Evolutionary conservation across 164 flowering plant species (phyloP), one percentile per base, ranked within the genome.

Genomic region (Piper betle): DNA sequence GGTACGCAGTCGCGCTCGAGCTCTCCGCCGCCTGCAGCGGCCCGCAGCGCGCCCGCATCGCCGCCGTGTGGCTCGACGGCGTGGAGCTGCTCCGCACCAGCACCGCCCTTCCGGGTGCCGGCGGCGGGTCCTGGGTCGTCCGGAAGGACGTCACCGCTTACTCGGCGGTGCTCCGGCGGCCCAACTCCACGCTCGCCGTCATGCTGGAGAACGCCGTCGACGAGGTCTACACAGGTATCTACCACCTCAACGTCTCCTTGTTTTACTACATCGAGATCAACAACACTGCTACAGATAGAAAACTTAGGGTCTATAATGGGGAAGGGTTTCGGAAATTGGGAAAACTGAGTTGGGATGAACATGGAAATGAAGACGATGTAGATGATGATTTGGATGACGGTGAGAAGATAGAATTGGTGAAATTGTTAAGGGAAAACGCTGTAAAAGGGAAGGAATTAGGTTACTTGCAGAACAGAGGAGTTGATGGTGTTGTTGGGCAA

Each of bases 121-220:
- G 64, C 12, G 98, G 98, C 3, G 63, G 83, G 57, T 81, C 69
- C 80, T 88, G 98, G 98, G 78, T 56, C 0, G 81, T 88, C 57
- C 76, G 79, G 17, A 91, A 91, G 75, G 97, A 91, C 55, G 71
- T 91, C 46, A 84, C 88, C 20, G 77, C 79, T 77, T 88, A 86
- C 74, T 63, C 82, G 53, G 82, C 88, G 3, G 75, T 88, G 38
- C 68, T 91, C 37, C 15, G 17, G 0, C 68, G 62, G n/a, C 58
- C 77, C 5, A 65, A 79, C 52, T 63, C 82, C 61, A 70, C 78
- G 13, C 70, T 88, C 57, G 64, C 87, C 0, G 73, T 92, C 68
- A 88, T 85, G 93, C 86, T 92, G n/a, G 96, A 87, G 64, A 92
- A 92, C 68, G 7, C 80, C 38, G 87, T 91, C n/a, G 76, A 83